Evolutionary conservation across 2,329 filamentous ascomycete species (phyloP).

Genomic region (Aphanoascus verrucosus): DNA sequence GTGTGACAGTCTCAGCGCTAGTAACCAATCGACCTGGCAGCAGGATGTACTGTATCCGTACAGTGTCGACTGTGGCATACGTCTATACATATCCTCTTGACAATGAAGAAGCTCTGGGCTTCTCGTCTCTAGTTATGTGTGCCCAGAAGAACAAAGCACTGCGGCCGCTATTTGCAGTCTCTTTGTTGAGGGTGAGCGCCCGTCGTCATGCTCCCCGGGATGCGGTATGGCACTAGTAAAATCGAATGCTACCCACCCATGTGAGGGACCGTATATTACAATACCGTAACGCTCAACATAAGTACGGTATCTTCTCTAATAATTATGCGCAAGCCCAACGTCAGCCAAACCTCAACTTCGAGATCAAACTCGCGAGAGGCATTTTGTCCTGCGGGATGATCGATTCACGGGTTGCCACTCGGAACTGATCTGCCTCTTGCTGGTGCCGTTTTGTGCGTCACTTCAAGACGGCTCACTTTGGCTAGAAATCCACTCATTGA

Average conservation of each 20-base stretch:
- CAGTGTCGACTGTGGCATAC: no score
- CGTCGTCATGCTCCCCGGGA: not conserved
- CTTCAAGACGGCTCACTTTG: conserved; percentile 1
- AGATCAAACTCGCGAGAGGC: conserved; percentile 2
- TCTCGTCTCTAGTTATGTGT: no score
- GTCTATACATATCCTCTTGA: no score
- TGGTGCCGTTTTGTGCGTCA: conserved; percentile 2
- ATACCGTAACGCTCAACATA: not conserved
- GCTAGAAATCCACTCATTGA: conserved; percentile 8
- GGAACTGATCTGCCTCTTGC: not conserved
- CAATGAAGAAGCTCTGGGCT: no score
- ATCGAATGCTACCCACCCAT: conserved; percentile 9
- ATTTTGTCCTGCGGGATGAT: not conserved
- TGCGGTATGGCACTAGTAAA: conserved; percentile 7
- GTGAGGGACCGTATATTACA: conserved; percentile 1
- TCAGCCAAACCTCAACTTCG: not conserved
- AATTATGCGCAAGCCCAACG: not conserved
- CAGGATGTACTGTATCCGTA: no score
- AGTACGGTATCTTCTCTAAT: not conserved
- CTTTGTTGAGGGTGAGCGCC: no score
- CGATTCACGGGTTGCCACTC: not conserved
- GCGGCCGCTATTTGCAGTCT: no score
- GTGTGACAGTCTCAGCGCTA: conserved; percentile 6
- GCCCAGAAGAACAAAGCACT: no score
- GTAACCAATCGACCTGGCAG: not conserved